phyloP scores from a whole-genome alignment of 352 stramenopile species.

The Thalassiosira hispida region DNA sequence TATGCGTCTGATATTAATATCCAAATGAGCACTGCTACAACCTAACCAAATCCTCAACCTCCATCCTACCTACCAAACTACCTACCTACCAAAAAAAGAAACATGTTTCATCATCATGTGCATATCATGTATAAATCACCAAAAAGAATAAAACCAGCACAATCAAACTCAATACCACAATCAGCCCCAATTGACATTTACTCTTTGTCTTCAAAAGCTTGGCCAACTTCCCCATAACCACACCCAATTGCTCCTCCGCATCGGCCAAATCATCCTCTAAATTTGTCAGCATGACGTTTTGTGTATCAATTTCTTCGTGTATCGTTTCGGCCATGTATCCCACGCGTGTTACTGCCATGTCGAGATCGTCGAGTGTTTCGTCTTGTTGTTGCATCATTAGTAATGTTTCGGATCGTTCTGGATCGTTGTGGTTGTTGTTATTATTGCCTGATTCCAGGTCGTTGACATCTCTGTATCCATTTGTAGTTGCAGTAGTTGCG shows the following conservation, averaged over 20 bases:
- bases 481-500: slow-evolving; percentile 14
- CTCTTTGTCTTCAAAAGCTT: slow-evolving; percentile 84
- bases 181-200: slow-evolving; percentile 76
- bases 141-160: slow-evolving; percentile 79
- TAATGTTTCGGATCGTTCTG: slow-evolving; percentile 67
- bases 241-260: slow-evolving; percentile 78
- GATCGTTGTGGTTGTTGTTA: slow-evolving; percentile 48
- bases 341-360: slow-evolving; percentile 72
- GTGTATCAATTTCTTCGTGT: slow-evolving; percentile 77
- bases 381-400: slow-evolving; percentile 82
- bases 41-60: too few species aligned
- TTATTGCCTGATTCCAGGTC: slow-evolving; percentile 39
- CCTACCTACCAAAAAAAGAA: too few species aligned
- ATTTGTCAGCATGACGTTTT: slow-evolving; percentile 82
- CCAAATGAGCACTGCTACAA: too few species aligned
- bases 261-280: slow-evolving; percentile 79
- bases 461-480: slow-evolving; percentile 4
- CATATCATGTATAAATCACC: slow-evolving; percentile 79
- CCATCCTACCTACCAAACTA: too few species aligned
- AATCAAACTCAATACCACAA: slow-evolving; percentile 69
- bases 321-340: slow-evolving; percentile 80
- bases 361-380: slow-evolving; percentile 80
- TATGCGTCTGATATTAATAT: too few species aligned
- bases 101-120: too few species aligned
- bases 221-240: slow-evolving; percentile 83